These are phyloP conservation scores for Aspergillus homomorphus DNA, from an alignment of 495 filamentous ascomycete species.

Conservation along the genomic window DNA sequence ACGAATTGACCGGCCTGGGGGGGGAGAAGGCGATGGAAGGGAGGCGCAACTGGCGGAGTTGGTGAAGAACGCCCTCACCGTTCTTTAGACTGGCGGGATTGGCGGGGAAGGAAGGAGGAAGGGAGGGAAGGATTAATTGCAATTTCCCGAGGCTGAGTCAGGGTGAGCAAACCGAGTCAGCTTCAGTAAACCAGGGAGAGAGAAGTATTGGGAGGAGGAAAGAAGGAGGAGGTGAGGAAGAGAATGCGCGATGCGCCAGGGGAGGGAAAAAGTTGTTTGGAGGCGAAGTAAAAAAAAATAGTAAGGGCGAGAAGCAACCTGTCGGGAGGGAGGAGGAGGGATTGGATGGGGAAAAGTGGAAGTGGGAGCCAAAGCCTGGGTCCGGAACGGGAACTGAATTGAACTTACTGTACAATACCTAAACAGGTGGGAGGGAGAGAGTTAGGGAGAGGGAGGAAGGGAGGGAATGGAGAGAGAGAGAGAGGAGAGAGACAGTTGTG, in stretches of 20 bases:
- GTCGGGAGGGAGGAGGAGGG: slow-evolving; percentile 1
- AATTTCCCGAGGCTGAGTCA: background rate
- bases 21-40: slow-evolving; percentile 3
- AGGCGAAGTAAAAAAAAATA: background rate
- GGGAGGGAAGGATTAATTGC: background rate
- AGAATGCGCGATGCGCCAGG: background rate
- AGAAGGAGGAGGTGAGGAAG: background rate
- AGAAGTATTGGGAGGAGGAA: background rate
- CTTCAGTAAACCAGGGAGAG: background rate
- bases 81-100: slow-evolving; percentile 2
- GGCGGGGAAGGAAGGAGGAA: background rate
- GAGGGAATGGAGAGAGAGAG: slow-evolving; percentile 6
- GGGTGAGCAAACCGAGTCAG: slow-evolving; percentile 1
- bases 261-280: background rate
- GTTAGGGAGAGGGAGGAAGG: slow-evolving; percentile 10
- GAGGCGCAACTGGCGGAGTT: slow-evolving; percentile 1
- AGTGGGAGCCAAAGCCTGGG: slow-evolving; percentile 5
- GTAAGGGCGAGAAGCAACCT: slow-evolving; percentile 12
- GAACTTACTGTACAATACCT: slow-evolving; percentile 12
- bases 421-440: background rate
- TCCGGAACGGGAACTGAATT: background rate
- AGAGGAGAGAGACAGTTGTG: slow-evolving; percentile 2
- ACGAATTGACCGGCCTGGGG: background rate
- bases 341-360: slow-evolving; percentile 13
- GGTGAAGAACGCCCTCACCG: background rate